These are phyloP conservation scores for Leptographium galeiforme DNA, from an alignment of 2,329 filamentous ascomycete species.

Conservation along the genomic window DNA sequence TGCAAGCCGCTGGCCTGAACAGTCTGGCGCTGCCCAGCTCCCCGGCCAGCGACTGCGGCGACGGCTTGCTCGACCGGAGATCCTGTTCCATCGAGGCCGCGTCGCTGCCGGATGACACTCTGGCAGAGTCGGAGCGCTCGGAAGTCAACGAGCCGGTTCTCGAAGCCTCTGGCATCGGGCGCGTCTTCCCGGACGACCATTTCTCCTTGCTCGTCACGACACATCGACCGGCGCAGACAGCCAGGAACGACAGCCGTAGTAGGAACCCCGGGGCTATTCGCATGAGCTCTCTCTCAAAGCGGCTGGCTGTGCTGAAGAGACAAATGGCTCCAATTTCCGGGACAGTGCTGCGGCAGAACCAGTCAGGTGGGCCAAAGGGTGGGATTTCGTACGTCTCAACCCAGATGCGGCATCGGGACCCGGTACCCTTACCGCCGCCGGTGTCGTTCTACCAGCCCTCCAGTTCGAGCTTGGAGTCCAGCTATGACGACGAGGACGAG, in stretches of 20 bases:
- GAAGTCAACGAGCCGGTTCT: slow-evolving; percentile 35
- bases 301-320: slow-evolving; percentile 20
- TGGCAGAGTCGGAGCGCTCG: background rate
- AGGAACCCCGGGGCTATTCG: slow-evolving; percentile 6
- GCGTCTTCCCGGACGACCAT: slow-evolving; percentile 49
- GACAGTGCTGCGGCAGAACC: background rate
- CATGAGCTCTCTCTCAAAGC: slow-evolving; percentile 26
- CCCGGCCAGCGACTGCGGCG: background rate
- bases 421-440: slow-evolving; percentile 37
- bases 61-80: background rate
- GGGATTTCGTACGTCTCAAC: slow-evolving; percentile 33
- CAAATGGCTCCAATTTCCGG: slow-evolving; percentile 5
- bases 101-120: slow-evolving; percentile 11
- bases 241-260: slow-evolving; percentile 2
- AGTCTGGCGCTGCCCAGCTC: slow-evolving; percentile 1
- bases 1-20: no score
- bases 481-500: slow-evolving; percentile 16
- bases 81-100: no score
- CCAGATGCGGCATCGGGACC: slow-evolving; percentile 28
- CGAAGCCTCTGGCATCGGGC: slow-evolving; percentile 45
- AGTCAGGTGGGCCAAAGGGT: slow-evolving; percentile 11
- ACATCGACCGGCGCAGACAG: slow-evolving; percentile 22
- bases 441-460: slow-evolving; percentile 36
- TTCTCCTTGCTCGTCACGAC: slow-evolving; percentile 44
- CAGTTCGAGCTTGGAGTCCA: slow-evolving; percentile 23